Evolutionary conservation across 306 rosid genomes (phyloP).

Genomic region (Cicer yamashitae): DNA sequence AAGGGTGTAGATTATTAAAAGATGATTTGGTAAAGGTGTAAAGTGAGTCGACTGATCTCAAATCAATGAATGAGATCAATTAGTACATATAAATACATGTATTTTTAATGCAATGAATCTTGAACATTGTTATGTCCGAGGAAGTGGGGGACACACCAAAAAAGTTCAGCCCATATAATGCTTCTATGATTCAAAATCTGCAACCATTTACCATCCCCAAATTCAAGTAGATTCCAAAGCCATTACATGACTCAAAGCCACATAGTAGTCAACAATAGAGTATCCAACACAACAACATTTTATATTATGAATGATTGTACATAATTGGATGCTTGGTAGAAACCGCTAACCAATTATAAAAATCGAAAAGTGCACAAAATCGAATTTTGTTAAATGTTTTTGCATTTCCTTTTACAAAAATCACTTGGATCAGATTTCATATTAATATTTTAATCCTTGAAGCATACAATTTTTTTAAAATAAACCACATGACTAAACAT

Average conservation of each 20-base stretch:
- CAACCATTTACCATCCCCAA: background rate
- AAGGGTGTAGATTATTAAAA: background rate
- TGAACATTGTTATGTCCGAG: too few species aligned
- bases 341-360: too few species aligned
- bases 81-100: background rate
- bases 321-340: background rate
- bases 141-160: background rate
- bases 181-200: constrained; percentile 25
- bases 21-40: background rate
- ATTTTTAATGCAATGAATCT: background rate
- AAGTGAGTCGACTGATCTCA: background rate
- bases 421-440: too few species aligned
- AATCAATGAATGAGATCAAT: background rate
- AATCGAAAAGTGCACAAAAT: too few species aligned
- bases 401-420: too few species aligned
- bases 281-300: constrained; percentile 31
- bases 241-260: constrained; percentile 13
- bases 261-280: background rate
- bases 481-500: background rate
- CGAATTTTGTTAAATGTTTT: too few species aligned
- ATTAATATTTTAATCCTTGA: too few species aligned
- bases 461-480: too few species aligned
- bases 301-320: constrained; percentile 11
- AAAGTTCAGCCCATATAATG: background rate
- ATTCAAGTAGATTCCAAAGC: constrained; percentile 30